Conservation (phyloP, 1,139 yeast genomes). For the Hemisphaericaspora lyxosophila region DNA sequence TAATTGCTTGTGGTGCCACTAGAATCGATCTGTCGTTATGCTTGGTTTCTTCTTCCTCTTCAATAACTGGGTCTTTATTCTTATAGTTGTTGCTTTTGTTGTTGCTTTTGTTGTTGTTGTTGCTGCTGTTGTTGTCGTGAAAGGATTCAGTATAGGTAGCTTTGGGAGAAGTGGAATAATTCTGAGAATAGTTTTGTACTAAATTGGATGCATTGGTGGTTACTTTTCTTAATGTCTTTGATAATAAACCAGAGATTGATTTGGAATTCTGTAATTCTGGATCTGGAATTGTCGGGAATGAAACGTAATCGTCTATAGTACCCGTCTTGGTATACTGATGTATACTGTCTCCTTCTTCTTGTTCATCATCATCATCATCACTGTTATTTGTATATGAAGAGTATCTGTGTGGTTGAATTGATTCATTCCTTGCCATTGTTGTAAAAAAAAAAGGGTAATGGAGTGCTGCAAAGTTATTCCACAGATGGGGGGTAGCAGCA, state of each 20-base stretch:
- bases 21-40: too few relatives aligned
- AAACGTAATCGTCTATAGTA: constrained; percentile 32
- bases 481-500: too few relatives aligned
- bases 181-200: constrained; percentile 31
- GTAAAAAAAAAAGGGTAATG: background rate
- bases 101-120: background rate
- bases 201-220: constrained; percentile 45
- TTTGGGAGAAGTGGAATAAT: constrained; percentile 5
- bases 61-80: background rate
- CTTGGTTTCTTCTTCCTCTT: background rate
- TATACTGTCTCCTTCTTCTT: background rate
- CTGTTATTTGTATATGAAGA: constrained; percentile 14
- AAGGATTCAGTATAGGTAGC: background rate
- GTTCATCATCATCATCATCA: constrained; percentile 14
- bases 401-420: background rate
- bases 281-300: constrained; percentile 48
- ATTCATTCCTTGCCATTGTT: constrained; percentile 1
- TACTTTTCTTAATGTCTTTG: constrained; percentile 45
- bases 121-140: background rate
- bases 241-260: constrained; percentile 34
- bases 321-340: background rate
- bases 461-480: constrained; percentile 1
- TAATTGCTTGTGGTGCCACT: background rate
- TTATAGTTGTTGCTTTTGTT: background rate
- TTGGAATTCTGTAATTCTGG: constrained; percentile 37